These are phyloP conservation scores for Withania somnifera DNA, from an alignment of 305 asterid species.

Conservation along the genomic window DNA sequence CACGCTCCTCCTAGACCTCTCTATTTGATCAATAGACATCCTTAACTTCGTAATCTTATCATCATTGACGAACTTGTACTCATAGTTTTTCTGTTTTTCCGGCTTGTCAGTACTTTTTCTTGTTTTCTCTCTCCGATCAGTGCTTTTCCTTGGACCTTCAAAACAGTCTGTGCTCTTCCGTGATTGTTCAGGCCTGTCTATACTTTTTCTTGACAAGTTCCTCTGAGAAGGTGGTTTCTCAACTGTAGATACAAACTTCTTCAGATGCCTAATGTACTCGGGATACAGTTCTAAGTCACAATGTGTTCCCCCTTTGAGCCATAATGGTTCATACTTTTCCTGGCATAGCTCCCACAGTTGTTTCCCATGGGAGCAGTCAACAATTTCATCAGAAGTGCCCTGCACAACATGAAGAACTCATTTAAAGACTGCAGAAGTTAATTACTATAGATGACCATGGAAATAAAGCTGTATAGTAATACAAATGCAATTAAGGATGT, in stretches of 20 bases:
- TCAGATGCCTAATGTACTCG: conserved; percentile 74
- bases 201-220: conserved; percentile 45
- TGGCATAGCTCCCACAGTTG: conserved; percentile 72
- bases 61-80: conserved; percentile 48
- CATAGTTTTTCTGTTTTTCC: conserved; percentile 39
- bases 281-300: conserved; percentile 84
- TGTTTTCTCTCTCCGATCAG: conserved; percentile 77
- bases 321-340: conserved; percentile 78
- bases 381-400: conserved; percentile 96
- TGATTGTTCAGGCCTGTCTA: conserved; percentile 56
- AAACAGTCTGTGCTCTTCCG: conserved; percentile 54
- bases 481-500: background rate
- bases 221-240: conserved; percentile 68
- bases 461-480: background rate
- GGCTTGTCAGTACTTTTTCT: conserved; percentile 59
- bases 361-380: conserved; percentile 89
- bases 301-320: conserved; percentile 94
- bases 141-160: conserved; percentile 77
- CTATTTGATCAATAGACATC: conserved; percentile 50
- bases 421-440: background rate
- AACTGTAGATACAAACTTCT: conserved; percentile 53
- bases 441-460: background rate
- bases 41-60: conserved; percentile 54
- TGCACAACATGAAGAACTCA: conserved; percentile 15
- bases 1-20: conserved; percentile 85